Percentiles rank a stretch among this genome's conserved stretches.
These are phyloP conservation scores for Tricladium varicosporioides DNA, from an alignment of 2,329 filamentous ascomycete species.

Conservation along the genomic window DNA sequence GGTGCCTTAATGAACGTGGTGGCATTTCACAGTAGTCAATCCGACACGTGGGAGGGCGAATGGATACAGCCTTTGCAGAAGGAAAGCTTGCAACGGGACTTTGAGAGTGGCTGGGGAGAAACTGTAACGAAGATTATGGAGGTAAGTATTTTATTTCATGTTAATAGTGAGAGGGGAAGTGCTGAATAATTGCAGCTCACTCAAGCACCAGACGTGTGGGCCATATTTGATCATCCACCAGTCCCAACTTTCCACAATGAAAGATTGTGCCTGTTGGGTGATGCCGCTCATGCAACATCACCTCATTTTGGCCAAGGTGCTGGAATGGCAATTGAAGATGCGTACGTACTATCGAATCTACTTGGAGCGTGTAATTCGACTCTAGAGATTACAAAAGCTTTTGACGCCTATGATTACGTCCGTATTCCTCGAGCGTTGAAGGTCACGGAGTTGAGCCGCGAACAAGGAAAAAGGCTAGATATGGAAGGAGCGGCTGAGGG, in stretches of 20 bases:
- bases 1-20: slow-evolving; percentile 54
- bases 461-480: slow-evolving; percentile 5
- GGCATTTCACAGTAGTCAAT: slow-evolving; percentile 43
- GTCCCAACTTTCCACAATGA: slow-evolving; percentile 40
- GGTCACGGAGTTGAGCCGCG: background rate
- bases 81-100: slow-evolving; percentile 40
- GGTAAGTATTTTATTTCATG: background rate
- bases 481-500: slow-evolving; percentile 6
- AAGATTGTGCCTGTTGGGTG: slow-evolving; percentile 50
- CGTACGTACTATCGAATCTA: slow-evolving; percentile 40
- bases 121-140: slow-evolving; percentile 1
- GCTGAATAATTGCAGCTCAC: slow-evolving; percentile 25
- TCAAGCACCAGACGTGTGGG: slow-evolving; percentile 44
- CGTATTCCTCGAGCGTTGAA: slow-evolving; percentile 2
- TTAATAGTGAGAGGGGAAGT: background rate
- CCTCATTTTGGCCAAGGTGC: slow-evolving; percentile 57
- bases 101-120: slow-evolving; percentile 39
- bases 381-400: background rate
- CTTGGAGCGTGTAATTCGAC: slow-evolving; percentile 31
- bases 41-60: slow-evolving; percentile 38
- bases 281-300: slow-evolving; percentile 60
- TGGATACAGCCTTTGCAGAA: slow-evolving; percentile 40
- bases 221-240: slow-evolving; percentile 43
- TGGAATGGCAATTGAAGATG: slow-evolving; percentile 54
- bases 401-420: slow-evolving; percentile 5